Evolutionary conservation across 208 protist genomes (phyloP).

Genomic region (Angomonas deanei): DNA sequence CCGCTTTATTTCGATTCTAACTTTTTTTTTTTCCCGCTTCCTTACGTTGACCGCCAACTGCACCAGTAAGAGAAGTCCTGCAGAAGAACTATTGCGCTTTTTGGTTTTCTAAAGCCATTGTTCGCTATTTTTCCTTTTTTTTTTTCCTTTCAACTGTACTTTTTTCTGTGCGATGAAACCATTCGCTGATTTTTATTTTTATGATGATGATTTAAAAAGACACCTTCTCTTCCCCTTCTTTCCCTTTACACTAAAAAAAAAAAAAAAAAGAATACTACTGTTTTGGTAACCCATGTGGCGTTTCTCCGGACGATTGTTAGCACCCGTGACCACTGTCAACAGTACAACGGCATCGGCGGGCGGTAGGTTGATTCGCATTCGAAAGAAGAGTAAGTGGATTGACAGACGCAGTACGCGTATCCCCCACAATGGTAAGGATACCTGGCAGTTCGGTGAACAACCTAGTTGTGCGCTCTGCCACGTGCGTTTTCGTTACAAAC

Average conservation of each 20-base stretch:
- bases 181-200: not conserved
- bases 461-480: constrained; percentile 85
- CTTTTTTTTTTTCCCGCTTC: not conserved
- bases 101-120: not conserved
- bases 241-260: constrained; percentile 1
- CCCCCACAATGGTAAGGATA: constrained; percentile 83
- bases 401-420: constrained; percentile 77
- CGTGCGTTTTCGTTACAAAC: constrained; percentile 87
- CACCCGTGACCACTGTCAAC: constrained; percentile 68
- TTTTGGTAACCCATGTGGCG: too few relatives aligned
- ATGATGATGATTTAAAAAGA: constrained; percentile 7
- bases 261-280: too few relatives aligned
- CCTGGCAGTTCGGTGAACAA: constrained; percentile 81
- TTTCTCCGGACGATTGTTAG: constrained; percentile 13
- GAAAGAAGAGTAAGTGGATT: constrained; percentile 88
- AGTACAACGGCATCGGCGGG: constrained; percentile 66
- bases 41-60: too few relatives aligned
- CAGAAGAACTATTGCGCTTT: too few relatives aligned
- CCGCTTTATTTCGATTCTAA: too few relatives aligned
- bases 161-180: constrained; percentile 6
- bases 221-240: constrained; percentile 6
- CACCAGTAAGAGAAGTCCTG: too few relatives aligned
- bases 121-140: constrained; percentile 4
- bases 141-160: constrained; percentile 3
- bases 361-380: constrained; percentile 83